Evolutionary conservation across 163 green algal species (phyloP).

Genomic region (Scenedesmus sp.): DNA sequence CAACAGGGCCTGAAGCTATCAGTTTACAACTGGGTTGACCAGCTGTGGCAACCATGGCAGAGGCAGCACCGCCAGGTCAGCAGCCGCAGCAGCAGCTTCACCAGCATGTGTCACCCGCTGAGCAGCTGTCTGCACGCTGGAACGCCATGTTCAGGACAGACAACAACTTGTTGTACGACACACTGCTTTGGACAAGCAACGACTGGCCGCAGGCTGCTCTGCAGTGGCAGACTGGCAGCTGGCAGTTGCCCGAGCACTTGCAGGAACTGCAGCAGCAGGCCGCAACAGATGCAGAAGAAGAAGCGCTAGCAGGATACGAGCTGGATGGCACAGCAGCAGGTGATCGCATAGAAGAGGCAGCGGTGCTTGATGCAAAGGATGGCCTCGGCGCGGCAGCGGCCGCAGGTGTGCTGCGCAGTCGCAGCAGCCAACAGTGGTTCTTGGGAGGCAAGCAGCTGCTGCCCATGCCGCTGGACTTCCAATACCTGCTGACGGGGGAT

Average conservation of each 20-base stretch:
- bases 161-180: conserved; percentile 35
- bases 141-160: conserved; percentile 7
- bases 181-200: neutral
- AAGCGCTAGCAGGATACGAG: neutral
- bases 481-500: conserved; percentile 14
- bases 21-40: neutral
- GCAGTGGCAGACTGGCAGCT: conserved; percentile 27
- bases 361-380: neutral
- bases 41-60: neutral
- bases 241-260: conserved; percentile 12
- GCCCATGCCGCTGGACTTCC: neutral
- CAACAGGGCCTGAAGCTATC: neutral
- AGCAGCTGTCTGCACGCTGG: neutral
- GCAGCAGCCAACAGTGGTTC: neutral
- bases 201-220: conserved; percentile 6
- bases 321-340: neutral
- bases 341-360: neutral
- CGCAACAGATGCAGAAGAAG: neutral
- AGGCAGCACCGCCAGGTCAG: neutral
- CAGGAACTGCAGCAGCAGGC: neutral
- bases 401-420: neutral
- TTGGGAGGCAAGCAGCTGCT: neutral
- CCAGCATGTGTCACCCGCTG: neutral
- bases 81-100: neutral
- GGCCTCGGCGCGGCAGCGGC: neutral